Conservation (phyloP, 176 grass and related monocot genomes). For the Ensete ventricosum region DNA sequence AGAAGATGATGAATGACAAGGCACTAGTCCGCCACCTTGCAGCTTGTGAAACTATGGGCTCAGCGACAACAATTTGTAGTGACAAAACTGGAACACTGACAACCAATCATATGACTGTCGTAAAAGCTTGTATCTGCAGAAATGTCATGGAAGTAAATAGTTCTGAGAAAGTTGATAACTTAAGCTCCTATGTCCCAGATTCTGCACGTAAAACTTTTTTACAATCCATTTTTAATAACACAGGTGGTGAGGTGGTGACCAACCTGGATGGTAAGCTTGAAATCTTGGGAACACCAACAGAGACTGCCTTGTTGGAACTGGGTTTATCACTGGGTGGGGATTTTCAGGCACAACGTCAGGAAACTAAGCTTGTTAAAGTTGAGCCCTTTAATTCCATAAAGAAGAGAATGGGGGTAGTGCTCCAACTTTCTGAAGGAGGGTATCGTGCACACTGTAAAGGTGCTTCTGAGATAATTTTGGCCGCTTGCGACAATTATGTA, state of each 20-base stretch:
- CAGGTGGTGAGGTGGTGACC: constrained; percentile 11
- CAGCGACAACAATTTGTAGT: constrained; percentile 15
- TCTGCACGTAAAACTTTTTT: not conserved
- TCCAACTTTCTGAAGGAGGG: constrained; percentile 4
- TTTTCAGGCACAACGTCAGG: not conserved
- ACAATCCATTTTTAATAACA: constrained; percentile 14
- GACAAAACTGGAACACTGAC: constrained; percentile 19
- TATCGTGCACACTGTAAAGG: constrained; percentile 16
- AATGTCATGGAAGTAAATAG: not conserved
- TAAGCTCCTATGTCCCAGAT: constrained; percentile 5
- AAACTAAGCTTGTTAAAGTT: constrained; percentile 14
- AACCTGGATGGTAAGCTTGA: constrained; percentile 12
- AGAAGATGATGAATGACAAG: constrained; percentile 20
- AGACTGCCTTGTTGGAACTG: constrained; percentile 11
- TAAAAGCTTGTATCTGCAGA: constrained; percentile 19
- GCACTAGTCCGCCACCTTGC: constrained; percentile 18
- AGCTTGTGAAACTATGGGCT: constrained; percentile 20
- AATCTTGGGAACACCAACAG: constrained; percentile 18
- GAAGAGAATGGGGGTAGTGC: constrained; percentile 12
- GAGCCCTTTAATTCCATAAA: constrained; percentile 18
- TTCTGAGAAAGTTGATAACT: not conserved
- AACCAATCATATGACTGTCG: constrained; percentile 18
- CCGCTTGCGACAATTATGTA: constrained; percentile 9
- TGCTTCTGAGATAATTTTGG: constrained; percentile 16
- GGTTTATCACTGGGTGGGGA: constrained; percentile 11